Evolutionary conservation across 1,139 yeast species (phyloP), one percentile per base, ranked within the genome.

Genomic region (Blastobotrys buckinghamii): DNA sequence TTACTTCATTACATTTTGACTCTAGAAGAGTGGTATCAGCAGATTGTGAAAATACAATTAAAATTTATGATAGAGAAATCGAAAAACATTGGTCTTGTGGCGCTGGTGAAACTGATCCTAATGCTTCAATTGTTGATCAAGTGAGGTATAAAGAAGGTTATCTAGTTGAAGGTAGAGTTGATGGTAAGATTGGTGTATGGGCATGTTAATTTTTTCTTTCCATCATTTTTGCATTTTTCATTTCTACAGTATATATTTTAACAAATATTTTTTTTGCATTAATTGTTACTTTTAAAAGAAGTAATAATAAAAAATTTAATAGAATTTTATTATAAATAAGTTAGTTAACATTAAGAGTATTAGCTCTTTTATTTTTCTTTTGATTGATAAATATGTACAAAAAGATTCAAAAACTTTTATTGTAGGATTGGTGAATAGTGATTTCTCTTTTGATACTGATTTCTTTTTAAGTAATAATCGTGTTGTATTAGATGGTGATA

Each of bases 131-230:
- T 10, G 67, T 76, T 37, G 71, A 70, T 36, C 66, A 66, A 46
- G 75, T 78, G 19, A 68, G 76, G 44, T 78, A 77, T 56, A 74
- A 73, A 52, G 82, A 81, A 53, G 84, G 84, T 1, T 81, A 81
- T 61, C 64, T 81, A 51, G 75, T 82, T 10, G 84, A 79, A 52
- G 87, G 87, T 16, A 70, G 84, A 47, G 63, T 66, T 9, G 76
- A 75, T 56, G 88, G 89, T 42, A 68, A 66, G 22, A 69, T 82
- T 22, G 80, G 81, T 26, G 72, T 79, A 9, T 81, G 85, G 84
- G 82, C 84, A 1, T 65, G 69, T 44, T 67, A 52, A 32, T 8
- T 39, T 13, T 10, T 8, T 6, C 32, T 13, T 42, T 42, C 20
- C 19, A 42, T 22, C 13, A 37, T 33, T 19, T 24, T 33, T 20